Percentiles rank a stretch among this genome's conserved stretches.
These are phyloP conservation scores for Aspergillaceae sp. DNA, from an alignment of 2,329 filamentous ascomycete genomes.

Conservation along the genomic window DNA sequence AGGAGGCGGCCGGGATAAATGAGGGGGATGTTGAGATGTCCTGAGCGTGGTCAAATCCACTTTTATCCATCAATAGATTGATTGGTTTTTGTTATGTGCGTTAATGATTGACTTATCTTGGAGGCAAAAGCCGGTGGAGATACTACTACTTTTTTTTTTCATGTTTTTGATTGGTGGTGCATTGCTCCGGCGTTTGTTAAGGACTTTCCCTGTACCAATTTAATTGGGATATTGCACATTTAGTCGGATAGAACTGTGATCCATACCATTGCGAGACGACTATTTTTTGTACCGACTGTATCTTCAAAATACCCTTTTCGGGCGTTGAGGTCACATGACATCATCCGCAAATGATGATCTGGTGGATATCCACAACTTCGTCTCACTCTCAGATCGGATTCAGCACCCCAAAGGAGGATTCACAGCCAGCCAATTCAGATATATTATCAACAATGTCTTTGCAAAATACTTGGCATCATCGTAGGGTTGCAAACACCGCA, in stretches of 20 bases:
- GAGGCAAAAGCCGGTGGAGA: not conserved
- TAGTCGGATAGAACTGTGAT: not conserved
- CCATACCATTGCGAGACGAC: too few species aligned
- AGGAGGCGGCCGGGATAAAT: constrained; percentile 46
- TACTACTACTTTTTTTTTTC: not conserved
- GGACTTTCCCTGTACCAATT: not conserved
- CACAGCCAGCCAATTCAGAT: not conserved
- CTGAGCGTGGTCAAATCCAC: not conserved
- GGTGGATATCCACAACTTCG: constrained; percentile 4
- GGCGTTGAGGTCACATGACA: constrained; percentile 6
- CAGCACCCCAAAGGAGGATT: not conserved
- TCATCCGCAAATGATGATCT: not conserved
- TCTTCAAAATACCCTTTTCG: not conserved
- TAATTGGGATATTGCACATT: not conserved
- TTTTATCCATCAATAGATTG: constrained; percentile 1
- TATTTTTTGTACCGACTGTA: too few species aligned
- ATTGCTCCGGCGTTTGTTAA: constrained; percentile 1
- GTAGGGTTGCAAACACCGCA: constrained; percentile 75
- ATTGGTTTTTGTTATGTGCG: constrained; percentile 1
- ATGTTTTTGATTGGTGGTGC: not conserved
- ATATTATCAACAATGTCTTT: constrained; percentile 30
- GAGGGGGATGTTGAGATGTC: constrained; percentile 12
- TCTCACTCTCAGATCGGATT: not conserved
- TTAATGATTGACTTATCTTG: constrained; percentile 1
- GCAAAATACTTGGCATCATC: constrained; percentile 73